These are phyloP conservation scores for Aspergillus nidulans DNA, from an alignment of 495 filamentous ascomycete species.

Conservation along the genomic window DNA sequence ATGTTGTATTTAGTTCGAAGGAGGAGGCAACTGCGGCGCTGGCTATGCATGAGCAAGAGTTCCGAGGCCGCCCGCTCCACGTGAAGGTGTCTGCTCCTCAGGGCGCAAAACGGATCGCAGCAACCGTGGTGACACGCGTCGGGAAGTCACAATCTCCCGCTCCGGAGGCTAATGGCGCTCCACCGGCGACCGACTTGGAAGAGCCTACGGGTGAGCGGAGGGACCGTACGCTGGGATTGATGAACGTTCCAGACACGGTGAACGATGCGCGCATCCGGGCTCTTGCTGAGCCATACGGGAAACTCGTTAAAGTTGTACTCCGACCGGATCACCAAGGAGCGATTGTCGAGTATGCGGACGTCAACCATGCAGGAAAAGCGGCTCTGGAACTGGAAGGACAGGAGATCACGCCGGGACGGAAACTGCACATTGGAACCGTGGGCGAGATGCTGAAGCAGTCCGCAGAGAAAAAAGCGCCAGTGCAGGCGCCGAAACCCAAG, in stretches of 20 bases:
- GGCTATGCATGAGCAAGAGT: slow-evolving; percentile 64
- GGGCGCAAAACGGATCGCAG: slow-evolving; percentile 43
- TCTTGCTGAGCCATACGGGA: slow-evolving; percentile 55
- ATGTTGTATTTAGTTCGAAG: slow-evolving; percentile 70
- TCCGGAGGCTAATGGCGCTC: slow-evolving; percentile 32
- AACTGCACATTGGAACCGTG: slow-evolving; percentile 63
- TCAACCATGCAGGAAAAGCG: slow-evolving; percentile 69
- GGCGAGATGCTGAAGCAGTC: slow-evolving; percentile 62
- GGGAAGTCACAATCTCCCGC: slow-evolving; percentile 33
- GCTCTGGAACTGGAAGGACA: slow-evolving; percentile 65
- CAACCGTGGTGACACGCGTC: slow-evolving; percentile 38
- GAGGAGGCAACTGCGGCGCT: slow-evolving; percentile 65
- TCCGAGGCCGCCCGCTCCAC: slow-evolving; percentile 64
- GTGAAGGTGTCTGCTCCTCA: slow-evolving; percentile 56
- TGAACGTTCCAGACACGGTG: slow-evolving; percentile 62
- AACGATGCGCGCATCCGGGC: slow-evolving; percentile 59
- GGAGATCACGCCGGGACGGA: slow-evolving; percentile 61
- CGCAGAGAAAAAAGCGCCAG: slow-evolving; percentile 51
- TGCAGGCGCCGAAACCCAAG: slow-evolving; percentile 31
- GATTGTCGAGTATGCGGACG: slow-evolving; percentile 72
- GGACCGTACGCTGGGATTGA: slow-evolving; percentile 52
- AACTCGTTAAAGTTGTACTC: slow-evolving; percentile 51
- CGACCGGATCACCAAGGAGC: slow-evolving; percentile 80
- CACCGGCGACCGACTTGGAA: slow-evolving; percentile 20
- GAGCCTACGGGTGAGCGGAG: slow-evolving; percentile 35